Percentiles rank a stretch among this genome's conserved stretches.
phyloP scores from a whole-genome alignment of 331 rosid genomes.

The Pyracantha coccinea region DNA sequence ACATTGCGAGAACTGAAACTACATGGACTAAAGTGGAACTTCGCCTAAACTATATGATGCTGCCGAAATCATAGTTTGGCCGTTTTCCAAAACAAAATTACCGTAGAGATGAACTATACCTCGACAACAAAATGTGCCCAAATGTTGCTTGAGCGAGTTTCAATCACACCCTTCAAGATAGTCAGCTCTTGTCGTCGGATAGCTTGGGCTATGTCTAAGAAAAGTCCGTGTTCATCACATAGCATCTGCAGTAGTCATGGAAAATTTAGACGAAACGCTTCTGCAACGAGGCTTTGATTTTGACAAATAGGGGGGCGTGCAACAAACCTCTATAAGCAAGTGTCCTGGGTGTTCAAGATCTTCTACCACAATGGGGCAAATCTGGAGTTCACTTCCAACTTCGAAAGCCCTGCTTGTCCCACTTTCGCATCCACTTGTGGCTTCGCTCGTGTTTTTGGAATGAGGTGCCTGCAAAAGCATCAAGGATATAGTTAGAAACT shows the following conservation, averaged over 20 bases:
- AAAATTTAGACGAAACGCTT: neutral
- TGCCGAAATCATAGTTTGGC: neutral
- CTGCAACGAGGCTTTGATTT: neutral
- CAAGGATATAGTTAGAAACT: neutral
- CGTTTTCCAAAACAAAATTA: neutral
- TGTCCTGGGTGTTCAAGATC: conserved; percentile 70
- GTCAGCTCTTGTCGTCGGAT: conserved; percentile 48
- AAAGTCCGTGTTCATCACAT: conserved; percentile 64
- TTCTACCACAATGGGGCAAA: conserved; percentile 77
- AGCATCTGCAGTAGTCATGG: conserved; percentile 32
- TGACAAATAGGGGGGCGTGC: neutral
- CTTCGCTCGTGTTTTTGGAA: conserved; percentile 20
- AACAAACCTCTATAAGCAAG: conserved; percentile 70
- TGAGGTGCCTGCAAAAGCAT: conserved; percentile 33
- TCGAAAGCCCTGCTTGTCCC: conserved; percentile 74
- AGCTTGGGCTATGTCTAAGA: conserved; percentile 75
- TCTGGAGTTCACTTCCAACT: conserved; percentile 36
- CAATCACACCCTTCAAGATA: conserved; percentile 65
- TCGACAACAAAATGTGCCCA: conserved; percentile 80
- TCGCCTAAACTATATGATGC: neutral
- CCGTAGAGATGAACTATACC: conserved; percentile 26
- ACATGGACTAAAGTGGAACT: neutral
- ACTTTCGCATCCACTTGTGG: conserved; percentile 13
- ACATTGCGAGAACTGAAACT: too few species aligned
- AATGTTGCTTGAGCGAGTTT: conserved; percentile 30